Conservation (phyloP, 495 filamentous ascomycete genomes). For the Penicillium silybi region DNA sequence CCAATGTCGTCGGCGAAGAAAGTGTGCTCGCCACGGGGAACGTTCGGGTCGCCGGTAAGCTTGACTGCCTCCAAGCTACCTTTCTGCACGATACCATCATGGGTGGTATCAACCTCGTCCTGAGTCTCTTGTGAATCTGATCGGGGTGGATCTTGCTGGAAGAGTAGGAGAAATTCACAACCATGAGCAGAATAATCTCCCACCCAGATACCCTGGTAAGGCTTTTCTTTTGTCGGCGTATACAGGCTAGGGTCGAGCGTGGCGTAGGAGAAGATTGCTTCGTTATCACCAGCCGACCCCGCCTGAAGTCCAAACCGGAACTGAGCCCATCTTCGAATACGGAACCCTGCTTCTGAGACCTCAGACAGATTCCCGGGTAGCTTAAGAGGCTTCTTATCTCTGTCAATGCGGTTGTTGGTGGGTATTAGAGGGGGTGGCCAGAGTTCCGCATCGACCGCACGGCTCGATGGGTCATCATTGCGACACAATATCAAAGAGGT, state of each 20-base stretch:
- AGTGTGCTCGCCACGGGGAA: constrained; percentile 79
- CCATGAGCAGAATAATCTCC: constrained; percentile 87
- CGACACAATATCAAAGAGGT: constrained; percentile 42
- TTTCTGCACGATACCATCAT: constrained; percentile 19
- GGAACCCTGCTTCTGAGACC: constrained; percentile 62
- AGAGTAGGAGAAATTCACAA: constrained; percentile 79
- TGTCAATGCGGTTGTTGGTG: constrained; percentile 34
- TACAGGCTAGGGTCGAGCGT: constrained; percentile 70
- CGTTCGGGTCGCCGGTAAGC: constrained; percentile 83
- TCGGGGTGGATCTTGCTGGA: constrained; percentile 55
- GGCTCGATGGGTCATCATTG: constrained; percentile 31
- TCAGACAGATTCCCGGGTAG: constrained; percentile 42
- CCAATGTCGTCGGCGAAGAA: constrained; percentile 78
- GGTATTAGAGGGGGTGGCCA: constrained; percentile 79
- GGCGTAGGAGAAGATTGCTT: constrained; percentile 68
- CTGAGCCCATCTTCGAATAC: constrained; percentile 69
- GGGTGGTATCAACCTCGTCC: background rate
- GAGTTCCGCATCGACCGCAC: constrained; percentile 35
- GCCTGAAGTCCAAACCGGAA: constrained; percentile 37
- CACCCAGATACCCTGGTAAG: constrained; percentile 85
- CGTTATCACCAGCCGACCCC: constrained; percentile 41
- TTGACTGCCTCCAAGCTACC: constrained; percentile 79
- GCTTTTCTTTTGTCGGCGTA: constrained; percentile 72
- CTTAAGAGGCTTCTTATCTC: constrained; percentile 29
- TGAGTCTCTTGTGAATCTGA: constrained; percentile 1